Conservation (phyloP, 176 grass and related monocot genomes). For the Carex cristatella region DNA sequence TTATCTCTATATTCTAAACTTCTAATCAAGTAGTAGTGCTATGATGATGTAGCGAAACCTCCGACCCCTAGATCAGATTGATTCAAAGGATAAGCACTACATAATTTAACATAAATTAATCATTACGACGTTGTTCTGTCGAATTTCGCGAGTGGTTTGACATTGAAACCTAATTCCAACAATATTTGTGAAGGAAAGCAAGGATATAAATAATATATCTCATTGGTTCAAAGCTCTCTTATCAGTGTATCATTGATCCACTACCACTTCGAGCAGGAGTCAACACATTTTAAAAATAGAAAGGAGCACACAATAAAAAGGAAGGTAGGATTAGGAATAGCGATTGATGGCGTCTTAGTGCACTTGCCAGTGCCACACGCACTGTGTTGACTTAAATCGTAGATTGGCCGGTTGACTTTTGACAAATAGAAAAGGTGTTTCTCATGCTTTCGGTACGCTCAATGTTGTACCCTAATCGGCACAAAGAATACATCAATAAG, state of each 20-base stretch:
- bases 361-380: conserved; percentile 9
- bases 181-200: neutral
- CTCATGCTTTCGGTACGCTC: neutral
- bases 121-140: neutral
- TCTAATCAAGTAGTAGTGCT: conserved; percentile 5
- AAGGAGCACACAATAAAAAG: neutral
- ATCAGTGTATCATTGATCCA: conserved; percentile 12
- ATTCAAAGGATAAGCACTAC: conserved; percentile 11
- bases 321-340: neutral
- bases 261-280: neutral
- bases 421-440: neutral
- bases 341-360: neutral
- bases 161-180: conserved; percentile 15
- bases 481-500: neutral
- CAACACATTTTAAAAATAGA: neutral
- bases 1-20: neutral
- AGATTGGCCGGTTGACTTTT: conserved; percentile 3
- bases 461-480: neutral
- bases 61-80: neutral
- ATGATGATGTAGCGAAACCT: neutral
- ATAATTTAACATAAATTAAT: neutral
- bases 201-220: conserved; percentile 15
- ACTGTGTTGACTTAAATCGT: neutral
- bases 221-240: neutral
- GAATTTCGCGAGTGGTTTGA: neutral